Base-by-base conservation (phyloP, 2,329 filamentous ascomycete species). In the Ceratocystis smalleyi region DNA sequence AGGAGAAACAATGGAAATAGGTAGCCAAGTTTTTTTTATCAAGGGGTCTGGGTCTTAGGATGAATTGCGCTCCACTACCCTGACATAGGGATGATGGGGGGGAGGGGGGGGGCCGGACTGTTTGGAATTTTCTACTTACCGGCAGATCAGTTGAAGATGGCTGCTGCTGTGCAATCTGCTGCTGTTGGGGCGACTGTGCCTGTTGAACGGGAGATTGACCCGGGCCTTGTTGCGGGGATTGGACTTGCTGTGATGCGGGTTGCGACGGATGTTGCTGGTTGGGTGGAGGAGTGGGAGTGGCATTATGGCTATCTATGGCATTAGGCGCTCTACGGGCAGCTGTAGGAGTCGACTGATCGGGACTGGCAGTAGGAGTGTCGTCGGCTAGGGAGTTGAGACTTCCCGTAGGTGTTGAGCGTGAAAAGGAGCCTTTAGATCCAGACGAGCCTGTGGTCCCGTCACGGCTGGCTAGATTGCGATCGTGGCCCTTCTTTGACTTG, bases 401-500 rank as follows among this genome's bases (percentile, higher is more conserved):
- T 67, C 85, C 85, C n/a, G 85, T 88, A 4, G 89, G 87, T 5
- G 87, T 88, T 61, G 86, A 83, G 65, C 86, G 84, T 69, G 83
- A 76, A 2, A 73, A 69, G 2, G 74, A 72, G 55, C 72, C 74
- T 73, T 85, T 86, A 68, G 67, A 67, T 43, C 67, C 67, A 61
- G 66, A 61, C 17, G 66, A 67, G 43, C 62, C 64, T 12, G 66
- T 64, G 45, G 55, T 43, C 22, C 65, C 65, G 30, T 84, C 81
- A 71, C 81, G 80, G 72, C 77, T 81, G 63, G 78, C 75, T 69
- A 81, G 72, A 65, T 76, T 77, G 72, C 84, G 82, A 70, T 86
- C 83, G 74, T 87, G 84, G 72, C 83, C 81, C 75, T 89, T 90
- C 76, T 90, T 91, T 65, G 85, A 88, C 74, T 89, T 89, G 78